phyloP scores from a whole-genome alignment of 108 stramenopile species.

The Fragilariopsis cylindrus region DNA sequence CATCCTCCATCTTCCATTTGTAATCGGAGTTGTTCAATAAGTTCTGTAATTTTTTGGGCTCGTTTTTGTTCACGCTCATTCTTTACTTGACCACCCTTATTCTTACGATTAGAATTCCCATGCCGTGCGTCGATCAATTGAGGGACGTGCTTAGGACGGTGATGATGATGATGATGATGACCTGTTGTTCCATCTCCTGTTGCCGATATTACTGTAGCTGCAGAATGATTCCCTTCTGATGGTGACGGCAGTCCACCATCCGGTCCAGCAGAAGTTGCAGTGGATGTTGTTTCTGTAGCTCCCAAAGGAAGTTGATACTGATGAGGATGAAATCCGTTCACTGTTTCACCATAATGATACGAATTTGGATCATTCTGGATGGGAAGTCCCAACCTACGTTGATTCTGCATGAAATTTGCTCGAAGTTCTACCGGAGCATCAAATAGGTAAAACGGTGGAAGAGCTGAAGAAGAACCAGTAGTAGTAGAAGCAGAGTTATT shows the following conservation, averaged over 20 bases:
- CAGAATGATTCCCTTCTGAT: neutral
- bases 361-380: conserved; percentile 43
- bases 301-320: conserved; percentile 14
- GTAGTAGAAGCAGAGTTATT: neutral
- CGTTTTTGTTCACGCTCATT: conserved; percentile 78
- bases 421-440: conserved; percentile 52
- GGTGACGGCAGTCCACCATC: neutral
- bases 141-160: conserved; percentile 5
- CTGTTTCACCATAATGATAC: conserved; percentile 61
- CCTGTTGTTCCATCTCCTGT: neutral
- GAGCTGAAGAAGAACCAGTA: neutral
- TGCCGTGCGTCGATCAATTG: conserved; percentile 42
- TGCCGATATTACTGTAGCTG: too few species aligned
- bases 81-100: conserved; percentile 41
- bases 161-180: conserved; percentile 4
- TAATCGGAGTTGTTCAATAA: conserved; percentile 68
- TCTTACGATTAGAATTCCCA: conserved; percentile 22
- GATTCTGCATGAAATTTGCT: conserved; percentile 45
- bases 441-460: conserved; percentile 52
- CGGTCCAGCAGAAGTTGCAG: neutral
- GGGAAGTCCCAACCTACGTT: conserved; percentile 35
- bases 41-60: conserved; percentile 75
- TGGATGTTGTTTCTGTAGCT: neutral
- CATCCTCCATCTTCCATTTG: conserved; percentile 80
- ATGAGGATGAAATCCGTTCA: conserved; percentile 79